Evolutionary conservation across 148 eudicot genomes (phyloP), one percentile per base, ranked within the genome.

Genomic region (Rhododendron henanense): DNA sequence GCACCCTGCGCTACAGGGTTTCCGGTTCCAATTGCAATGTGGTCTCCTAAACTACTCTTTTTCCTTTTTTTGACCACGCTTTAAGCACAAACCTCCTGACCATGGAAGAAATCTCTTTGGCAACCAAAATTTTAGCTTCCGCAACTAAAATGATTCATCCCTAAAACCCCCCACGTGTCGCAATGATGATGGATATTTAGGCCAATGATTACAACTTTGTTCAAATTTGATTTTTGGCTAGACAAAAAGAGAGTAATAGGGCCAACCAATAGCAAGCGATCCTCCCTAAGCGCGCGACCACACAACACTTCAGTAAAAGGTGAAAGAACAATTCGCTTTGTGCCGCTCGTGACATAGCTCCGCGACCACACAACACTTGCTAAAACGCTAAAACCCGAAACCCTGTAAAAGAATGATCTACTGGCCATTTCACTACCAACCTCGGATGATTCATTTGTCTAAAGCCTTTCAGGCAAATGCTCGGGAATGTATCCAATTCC

Each of bases 311-410:
- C 83, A 79, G 81, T 84, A 87, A 84, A 83, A 83, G 86, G 67
- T 83, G 83, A 78, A 87, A 83, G 78, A 87, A 83, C 59, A 83
- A 65, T 87, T 87, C 50, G 84, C 65, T 79, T 21, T 63, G 83
- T 79, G 51, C 33, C 1, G 13, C 15, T 51, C 55, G 0, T 0
- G 11, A 47, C 11, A 9, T 47, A 47, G 50, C 50, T 47, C 50
- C 50, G 50, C 10, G 50, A 9, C 50, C 9, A 47, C 50, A 47
- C 50, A 47, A 47, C 50, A 47, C 50, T 47, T 47, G 16, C 61
- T 55, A 55, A 16, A 55, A 3, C 0, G 4, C 16, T 51, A 51
- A 59, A 59, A 59, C 65, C 69, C 28, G 7, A 23, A 63, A 23
- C 69, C 69, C 25, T 21, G 31, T 23, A 8, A 63, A 8, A 63